Base-by-base conservation (phyloP, 768 basidiomycete species). In the Cystofilobasidium ferigula region DNA sequence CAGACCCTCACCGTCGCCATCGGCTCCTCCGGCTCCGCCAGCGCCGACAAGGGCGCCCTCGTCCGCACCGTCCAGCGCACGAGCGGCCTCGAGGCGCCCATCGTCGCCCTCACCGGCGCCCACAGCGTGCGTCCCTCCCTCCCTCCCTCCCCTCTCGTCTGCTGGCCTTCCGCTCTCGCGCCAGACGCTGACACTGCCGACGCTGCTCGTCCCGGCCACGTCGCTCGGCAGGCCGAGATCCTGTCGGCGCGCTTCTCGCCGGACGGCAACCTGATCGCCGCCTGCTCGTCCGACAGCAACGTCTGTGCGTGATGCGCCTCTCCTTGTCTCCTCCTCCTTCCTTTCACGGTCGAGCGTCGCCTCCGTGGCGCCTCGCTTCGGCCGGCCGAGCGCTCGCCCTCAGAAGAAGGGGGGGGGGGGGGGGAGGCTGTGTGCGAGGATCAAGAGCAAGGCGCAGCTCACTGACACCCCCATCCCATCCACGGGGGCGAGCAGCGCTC, bases 221-320 rank as follows among this genome's bases (percentile, higher is more conserved):
- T 51, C 47, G n/a, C n/a, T n/a, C n/a, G n/a, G n/a, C n/a, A 87
- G 86, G 85, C 81, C 10, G 95, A 99, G 78, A 89, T 97, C 69
- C 70, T 93, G 69, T 88, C 88, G 70, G 89, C 91, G 78, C 82
- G 89, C 71, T 98, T 98, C 74, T 90, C 94, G 72, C 90, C 92
- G 18, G 87, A 87, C 2, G 95, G 95, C 5, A 86, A 93, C 75
- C 89, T 88, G 70, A 84, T 98, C 65, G 95, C 94, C 45, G 91
- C 91, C 12, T 89, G 87, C 73, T 92, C 89, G 18, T 82, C 87
- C 2, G 94, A 99, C 77, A 81, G 89, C 72, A 85, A 85, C 69
- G 85, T 98, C 69, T 94, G 92, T 89, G 72, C 76, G 89, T 84
- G 22, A 24, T 9, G 18, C 1, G 10, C 36, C 8, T 28, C 53